Base-by-base conservation (phyloP, 2,329 filamentous ascomycete genomes). In the Aspergillus fijiensis region DNA sequence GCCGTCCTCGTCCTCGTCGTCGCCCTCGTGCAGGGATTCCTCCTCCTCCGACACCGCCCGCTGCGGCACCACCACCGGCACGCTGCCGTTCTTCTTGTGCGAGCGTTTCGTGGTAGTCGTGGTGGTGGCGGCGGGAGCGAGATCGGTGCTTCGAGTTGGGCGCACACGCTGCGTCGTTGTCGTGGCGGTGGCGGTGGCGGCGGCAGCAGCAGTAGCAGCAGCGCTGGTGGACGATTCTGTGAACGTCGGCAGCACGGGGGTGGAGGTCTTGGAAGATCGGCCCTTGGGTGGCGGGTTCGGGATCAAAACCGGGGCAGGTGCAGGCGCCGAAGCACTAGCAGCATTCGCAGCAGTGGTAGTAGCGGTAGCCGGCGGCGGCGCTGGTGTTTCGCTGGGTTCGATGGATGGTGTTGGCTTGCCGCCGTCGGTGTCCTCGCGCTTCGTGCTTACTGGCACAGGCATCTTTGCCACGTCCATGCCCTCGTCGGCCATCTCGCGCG, bases 1-100 rank as follows among this genome's bases (percentile, higher is more conserved):
- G 64, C 90, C 86, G 4, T 84, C 85, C 62, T 89, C 88, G 42
- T 82, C 81, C 39, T 89, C 86, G 7, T 87, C 86, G 12, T 86
- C 87, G 1, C 80, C 80, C 25, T 80, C 81, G 23, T 76, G 70
- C 7, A 76, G 69, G 3, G 76, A 76, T 14, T 81, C 79, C 62
- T 67, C 77, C 16, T 80, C 76, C 55, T 79, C 79, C 0, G 72
- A 74, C 35, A 70, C 72, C 14, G 71, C 71, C 14, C 65, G 66
- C 51, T 69, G 68, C 55, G 62, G 66, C 58, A 65, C 62, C 29
- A 65, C 62, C 29, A 64, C 61, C 3, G 70, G 65, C 14, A 69
- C 65, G 9, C 59, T 67, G 51, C 67, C 65, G 42, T 63, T 67
- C 63, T 75, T 77, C 66, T 77, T 75, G 33, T 72, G 67, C 5